These are phyloP conservation scores for Emericellopsis terricola DNA, from an alignment of 495 filamentous ascomycete genomes.

Conservation along the genomic window DNA sequence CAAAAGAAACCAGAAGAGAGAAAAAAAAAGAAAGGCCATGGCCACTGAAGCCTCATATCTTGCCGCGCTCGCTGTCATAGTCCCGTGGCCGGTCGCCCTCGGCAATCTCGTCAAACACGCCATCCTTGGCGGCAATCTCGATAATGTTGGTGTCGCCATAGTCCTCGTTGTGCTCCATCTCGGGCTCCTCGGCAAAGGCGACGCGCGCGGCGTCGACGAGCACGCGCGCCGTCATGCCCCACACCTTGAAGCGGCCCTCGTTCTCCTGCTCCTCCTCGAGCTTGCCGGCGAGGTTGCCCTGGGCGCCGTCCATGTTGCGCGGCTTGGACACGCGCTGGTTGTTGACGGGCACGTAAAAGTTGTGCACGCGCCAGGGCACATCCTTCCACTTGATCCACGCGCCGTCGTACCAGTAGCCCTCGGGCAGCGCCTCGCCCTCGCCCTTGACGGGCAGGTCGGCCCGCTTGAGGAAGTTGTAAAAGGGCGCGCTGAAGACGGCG, in stretches of 20 bases:
- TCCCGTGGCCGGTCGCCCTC: too few relatives aligned
- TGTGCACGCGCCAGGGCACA: constrained; percentile 58
- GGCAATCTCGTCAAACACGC: constrained; percentile 26
- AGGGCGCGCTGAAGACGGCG: constrained; percentile 74
- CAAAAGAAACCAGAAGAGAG: too few relatives aligned
- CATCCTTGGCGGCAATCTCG: constrained; percentile 35
- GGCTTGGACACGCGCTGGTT: constrained; percentile 42
- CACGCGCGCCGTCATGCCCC: constrained; percentile 83
- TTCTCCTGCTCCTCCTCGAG: constrained; percentile 26
- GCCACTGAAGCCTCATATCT: too few relatives aligned
- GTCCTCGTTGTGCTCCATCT: constrained; percentile 65
- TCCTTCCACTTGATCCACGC: constrained; percentile 49
- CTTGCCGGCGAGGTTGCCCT: constrained; percentile 12
- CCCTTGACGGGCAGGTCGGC: constrained; percentile 23
- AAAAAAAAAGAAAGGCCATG: too few relatives aligned
- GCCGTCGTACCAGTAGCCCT: constrained; percentile 49
- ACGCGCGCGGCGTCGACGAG: constrained; percentile 71
- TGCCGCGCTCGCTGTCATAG: constrained; percentile 35
- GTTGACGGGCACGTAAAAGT: constrained; percentile 66
- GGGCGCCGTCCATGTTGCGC: constrained; percentile 6
- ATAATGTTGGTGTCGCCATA: constrained; percentile 73
- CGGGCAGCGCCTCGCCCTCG: constrained; percentile 18
- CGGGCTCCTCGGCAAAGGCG: constrained; percentile 63
- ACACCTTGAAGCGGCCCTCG: constrained; percentile 53
- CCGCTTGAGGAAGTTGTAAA: constrained; percentile 47